These are phyloP conservation scores for Coemansia pectinata DNA, from an alignment of 192 early-diverging fungal genomes.

Conservation along the genomic window DNA sequence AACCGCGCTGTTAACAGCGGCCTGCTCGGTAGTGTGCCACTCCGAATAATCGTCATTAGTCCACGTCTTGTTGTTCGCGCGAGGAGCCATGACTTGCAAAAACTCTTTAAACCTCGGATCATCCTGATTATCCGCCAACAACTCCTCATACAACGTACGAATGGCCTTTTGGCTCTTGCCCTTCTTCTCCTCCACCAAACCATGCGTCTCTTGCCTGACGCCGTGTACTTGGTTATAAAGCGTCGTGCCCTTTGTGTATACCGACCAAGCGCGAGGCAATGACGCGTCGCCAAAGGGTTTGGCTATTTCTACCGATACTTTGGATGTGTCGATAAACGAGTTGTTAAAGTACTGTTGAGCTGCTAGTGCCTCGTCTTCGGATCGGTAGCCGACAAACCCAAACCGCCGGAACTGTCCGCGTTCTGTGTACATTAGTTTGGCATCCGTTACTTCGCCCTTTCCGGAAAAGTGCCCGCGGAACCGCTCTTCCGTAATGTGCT, in stretches of 20 bases:
- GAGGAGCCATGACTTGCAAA: conserved; percentile 85
- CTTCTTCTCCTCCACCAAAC: conserved; percentile 29
- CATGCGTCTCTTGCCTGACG: conserved; percentile 18
- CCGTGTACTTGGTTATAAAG: conserved; percentile 59
- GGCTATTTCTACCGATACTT: conserved; percentile 84
- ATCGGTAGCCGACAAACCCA: conserved; percentile 89
- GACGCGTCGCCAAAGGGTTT: conserved; percentile 82
- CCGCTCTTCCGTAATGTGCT: conserved; percentile 79
- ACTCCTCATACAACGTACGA: conserved; percentile 41
- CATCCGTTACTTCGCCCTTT: conserved; percentile 89
- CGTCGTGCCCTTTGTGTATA: conserved; percentile 84
- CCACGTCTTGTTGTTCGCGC: conserved; percentile 80
- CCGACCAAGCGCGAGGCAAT: conserved; percentile 88
- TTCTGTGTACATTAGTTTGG: conserved; percentile 77
- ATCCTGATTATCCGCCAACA: conserved; percentile 58
- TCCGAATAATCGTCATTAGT: conserved; percentile 79
- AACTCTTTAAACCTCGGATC: conserved; percentile 89
- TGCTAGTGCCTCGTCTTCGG: conserved; percentile 80
- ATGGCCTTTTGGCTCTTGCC: conserved; percentile 51
- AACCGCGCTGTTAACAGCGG: conserved; percentile 34
- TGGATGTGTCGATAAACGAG: conserved; percentile 90
- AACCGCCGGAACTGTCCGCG: conserved; percentile 74
- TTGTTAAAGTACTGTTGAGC: conserved; percentile 86
- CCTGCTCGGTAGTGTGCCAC: conserved; percentile 43
- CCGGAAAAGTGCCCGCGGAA: conserved; percentile 84